Evolutionary conservation across 192 early-diverging fungal genomes (phyloP).

Genomic region (Entomortierella chlamydospora): DNA sequence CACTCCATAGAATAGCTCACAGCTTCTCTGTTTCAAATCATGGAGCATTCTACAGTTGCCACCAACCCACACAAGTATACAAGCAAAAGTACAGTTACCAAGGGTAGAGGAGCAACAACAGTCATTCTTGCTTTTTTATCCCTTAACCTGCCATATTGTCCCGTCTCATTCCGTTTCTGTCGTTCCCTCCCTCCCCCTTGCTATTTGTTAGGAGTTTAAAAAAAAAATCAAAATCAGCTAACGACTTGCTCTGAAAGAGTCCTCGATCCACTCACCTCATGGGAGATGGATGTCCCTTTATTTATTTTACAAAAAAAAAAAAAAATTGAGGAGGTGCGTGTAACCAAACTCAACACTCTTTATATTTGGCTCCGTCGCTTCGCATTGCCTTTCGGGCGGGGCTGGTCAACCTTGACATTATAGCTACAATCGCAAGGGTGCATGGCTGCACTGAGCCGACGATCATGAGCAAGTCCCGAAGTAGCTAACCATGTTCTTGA

Average conservation of each 20-base stretch:
- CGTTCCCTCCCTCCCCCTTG: neutral
- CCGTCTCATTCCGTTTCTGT: slow-evolving; percentile 2
- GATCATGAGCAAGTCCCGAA: too few relatives aligned
- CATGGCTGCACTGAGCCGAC: too few relatives aligned
- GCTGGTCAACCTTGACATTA: too few relatives aligned
- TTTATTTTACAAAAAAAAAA: slow-evolving; percentile 7
- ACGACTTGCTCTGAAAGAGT: slow-evolving; percentile 12
- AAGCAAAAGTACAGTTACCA: too few relatives aligned
- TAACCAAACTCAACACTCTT: neutral
- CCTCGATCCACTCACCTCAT: neutral
- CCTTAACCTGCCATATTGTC: slow-evolving; percentile 1
- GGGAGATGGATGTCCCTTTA: slow-evolving; percentile 22
- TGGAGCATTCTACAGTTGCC: too few relatives aligned
- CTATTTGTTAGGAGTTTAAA: slow-evolving; percentile 5
- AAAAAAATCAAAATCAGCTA: slow-evolving; percentile 4
- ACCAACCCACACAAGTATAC: too few relatives aligned
- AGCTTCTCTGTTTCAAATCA: too few relatives aligned
- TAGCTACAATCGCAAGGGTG: too few relatives aligned
- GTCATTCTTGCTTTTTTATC: neutral
- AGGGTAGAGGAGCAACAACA: too few relatives aligned
- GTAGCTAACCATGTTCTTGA: neutral
- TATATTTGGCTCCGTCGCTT: neutral
- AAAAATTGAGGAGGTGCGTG: slow-evolving; percentile 15
- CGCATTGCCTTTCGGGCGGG: neutral
- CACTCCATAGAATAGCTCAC: too few relatives aligned